Evolutionary conservation across 345 rosid species (phyloP).

Genomic region (Rhodomyrtus tomentosa): DNA sequence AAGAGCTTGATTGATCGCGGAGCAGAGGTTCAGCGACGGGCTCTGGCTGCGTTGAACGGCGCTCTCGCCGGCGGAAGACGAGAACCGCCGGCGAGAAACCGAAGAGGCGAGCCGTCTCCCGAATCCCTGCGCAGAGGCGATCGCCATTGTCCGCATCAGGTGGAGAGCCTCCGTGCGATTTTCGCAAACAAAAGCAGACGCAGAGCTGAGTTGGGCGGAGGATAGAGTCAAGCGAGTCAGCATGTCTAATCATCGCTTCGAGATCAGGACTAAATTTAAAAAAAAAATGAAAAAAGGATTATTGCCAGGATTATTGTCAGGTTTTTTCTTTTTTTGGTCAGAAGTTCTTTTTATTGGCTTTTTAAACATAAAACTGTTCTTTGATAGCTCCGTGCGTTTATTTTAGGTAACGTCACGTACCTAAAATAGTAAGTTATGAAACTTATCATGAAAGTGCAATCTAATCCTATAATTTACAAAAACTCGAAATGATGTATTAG

Average conservation of each 20-base stretch:
- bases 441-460: neutral
- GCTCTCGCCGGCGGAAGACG: neutral
- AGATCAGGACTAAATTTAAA: neutral
- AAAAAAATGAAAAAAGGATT: neutral
- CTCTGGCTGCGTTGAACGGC: neutral
- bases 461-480: no score
- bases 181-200: neutral
- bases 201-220: neutral
- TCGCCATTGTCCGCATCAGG: neutral
- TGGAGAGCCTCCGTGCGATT: neutral
- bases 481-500: no score
- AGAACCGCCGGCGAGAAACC: neutral
- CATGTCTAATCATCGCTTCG: neutral
- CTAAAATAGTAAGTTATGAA: no score
- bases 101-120: neutral
- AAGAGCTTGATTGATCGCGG: slow-evolving; percentile 52
- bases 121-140: neutral
- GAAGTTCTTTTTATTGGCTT: no score
- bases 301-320: neutral
- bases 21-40: slow-evolving; percentile 28
- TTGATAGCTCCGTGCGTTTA: no score
- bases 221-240: neutral
- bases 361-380: no score
- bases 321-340: no score
- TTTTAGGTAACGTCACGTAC: no score